Evolutionary conservation across 176 grass and related monocot species (phyloP).

Genomic region (Thinopyrum elongatum): DNA sequence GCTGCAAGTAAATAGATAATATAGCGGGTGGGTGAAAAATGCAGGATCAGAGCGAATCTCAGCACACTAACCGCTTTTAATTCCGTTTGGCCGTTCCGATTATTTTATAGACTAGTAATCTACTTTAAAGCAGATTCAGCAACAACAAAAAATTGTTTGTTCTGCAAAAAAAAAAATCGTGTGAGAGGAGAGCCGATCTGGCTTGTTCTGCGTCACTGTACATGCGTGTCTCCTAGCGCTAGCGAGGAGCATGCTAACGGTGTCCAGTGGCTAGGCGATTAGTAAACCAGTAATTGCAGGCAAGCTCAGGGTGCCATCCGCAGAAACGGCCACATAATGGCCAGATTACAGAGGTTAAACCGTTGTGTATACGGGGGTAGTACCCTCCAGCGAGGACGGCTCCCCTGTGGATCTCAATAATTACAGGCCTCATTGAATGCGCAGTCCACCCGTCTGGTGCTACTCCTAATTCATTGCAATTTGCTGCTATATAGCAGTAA

Average conservation of each 20-base stretch:
- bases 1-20: background rate
- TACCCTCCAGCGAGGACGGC: background rate
- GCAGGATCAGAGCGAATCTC: constrained; percentile 4
- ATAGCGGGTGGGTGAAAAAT: background rate
- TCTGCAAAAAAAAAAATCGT: no score
- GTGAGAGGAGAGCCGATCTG: constrained; percentile 8
- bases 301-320: background rate
- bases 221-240: constrained; percentile 6
- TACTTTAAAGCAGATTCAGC: no score
- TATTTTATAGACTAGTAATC: no score
- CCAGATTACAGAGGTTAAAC: constrained; percentile 8
- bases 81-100: background rate
- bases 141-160: no score
- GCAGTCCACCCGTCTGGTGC: background rate
- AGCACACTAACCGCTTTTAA: constrained; percentile 11
- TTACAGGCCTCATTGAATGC: background rate
- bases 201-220: background rate
- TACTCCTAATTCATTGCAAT: background rate
- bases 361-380: background rate
- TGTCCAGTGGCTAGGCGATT: background rate
- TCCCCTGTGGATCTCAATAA: background rate
- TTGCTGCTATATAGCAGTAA: background rate
- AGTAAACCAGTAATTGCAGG: background rate
- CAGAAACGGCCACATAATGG: background rate
- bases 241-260: constrained; percentile 2